Base-by-base conservation (phyloP, 2,329 filamentous ascomycete genomes). In the Dissoconium aciculare region DNA sequence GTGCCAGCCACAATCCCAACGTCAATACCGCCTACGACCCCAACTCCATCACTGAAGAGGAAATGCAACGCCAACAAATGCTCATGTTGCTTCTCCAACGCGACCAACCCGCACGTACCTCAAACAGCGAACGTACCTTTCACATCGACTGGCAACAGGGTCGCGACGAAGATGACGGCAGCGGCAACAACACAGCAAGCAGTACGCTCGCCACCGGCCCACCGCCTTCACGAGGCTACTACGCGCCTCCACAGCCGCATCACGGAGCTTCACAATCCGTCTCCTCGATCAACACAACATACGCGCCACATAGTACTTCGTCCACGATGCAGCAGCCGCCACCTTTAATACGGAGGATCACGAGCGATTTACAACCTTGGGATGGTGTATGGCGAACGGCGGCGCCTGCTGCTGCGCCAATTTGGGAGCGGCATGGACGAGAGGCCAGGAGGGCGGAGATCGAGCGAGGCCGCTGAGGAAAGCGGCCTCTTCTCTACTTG, bases 51-150 rank as follows among this genome's bases (percentile, higher is more conserved):
- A 54, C 55, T 13, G 63, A 67, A 41, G 60, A 65, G 32, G 63
- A 67, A 29, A 50, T 57, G 36, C 59, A 64, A 34, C 59, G 61
- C 16, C 59, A 63, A 40, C 63, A 66, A 37, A 63, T 66, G 56
- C 54, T 61, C n/a, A 52, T 58, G 38, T 55, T 66, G 11, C 44
- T 52, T 25, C 38, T 37, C 21, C 51, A 37, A 37, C 49, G 12
- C 46, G 13, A 24, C 2, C 49, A 33, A 9, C 37, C 44, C 37
- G 52, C 19, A 41, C 54, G 40, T 45, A 55, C 28, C 39, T 48
- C 35, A 10, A 52, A 52, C 35, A 50, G 52, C 26, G 24, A 17
- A 11, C 13, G n/a, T 12, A 64, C 60, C 0, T 64, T 60, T 44
- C 49, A 47, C 13, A 62, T 64, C 30, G 51, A 56, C 40, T 45